phyloP scores from a whole-genome alignment of 768 basidiomycete genomes.

The Cubamyces lactineus region DNA sequence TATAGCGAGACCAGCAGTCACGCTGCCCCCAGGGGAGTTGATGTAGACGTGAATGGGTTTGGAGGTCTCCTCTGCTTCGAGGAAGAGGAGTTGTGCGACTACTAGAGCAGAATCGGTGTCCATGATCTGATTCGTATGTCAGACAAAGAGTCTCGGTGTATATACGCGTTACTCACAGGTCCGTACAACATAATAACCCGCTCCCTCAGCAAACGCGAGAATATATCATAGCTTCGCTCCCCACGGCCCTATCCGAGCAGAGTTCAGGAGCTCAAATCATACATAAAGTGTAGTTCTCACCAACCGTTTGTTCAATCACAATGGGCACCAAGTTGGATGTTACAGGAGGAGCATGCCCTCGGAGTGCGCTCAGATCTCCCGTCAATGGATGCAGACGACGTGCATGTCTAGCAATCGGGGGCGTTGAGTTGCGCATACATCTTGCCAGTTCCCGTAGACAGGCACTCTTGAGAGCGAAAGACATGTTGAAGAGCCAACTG shows the following conservation, averaged over 20 bases:
- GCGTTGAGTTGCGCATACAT: background rate
- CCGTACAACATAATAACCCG: constrained; percentile 96
- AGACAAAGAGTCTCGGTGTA: background rate
- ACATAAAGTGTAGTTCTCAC: background rate
- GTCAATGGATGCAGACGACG: constrained; percentile 61
- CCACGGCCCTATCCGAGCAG: constrained; percentile 46
- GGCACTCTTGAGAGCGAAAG: constrained; percentile 10
- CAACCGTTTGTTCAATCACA: constrained; percentile 89
- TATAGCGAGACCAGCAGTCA: constrained; percentile 94
- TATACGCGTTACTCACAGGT: constrained; percentile 56
- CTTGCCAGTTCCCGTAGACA: background rate
- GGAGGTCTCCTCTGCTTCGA: constrained; percentile 93
- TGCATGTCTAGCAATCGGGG: constrained; percentile 13
- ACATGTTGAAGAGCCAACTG: background rate
- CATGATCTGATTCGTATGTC: constrained; percentile 60
- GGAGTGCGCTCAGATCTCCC: constrained; percentile 29
- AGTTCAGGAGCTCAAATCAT: background rate
- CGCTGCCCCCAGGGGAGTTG: constrained; percentile 95
- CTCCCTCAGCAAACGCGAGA: constrained; percentile 89
- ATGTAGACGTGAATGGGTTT: constrained; percentile 97
- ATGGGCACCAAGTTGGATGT: constrained; percentile 73
- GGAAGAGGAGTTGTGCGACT: constrained; percentile 91
- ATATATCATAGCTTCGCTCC: constrained; percentile 94
- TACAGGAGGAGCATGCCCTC: constrained; percentile 18
- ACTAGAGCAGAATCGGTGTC: constrained; percentile 88